Percentiles rank a stretch among this genome's conserved stretches.
Evolutionary conservation across 1,284 basidiomycete genomes (phyloP).

Genomic region (Ustilago vetiveriae): DNA sequence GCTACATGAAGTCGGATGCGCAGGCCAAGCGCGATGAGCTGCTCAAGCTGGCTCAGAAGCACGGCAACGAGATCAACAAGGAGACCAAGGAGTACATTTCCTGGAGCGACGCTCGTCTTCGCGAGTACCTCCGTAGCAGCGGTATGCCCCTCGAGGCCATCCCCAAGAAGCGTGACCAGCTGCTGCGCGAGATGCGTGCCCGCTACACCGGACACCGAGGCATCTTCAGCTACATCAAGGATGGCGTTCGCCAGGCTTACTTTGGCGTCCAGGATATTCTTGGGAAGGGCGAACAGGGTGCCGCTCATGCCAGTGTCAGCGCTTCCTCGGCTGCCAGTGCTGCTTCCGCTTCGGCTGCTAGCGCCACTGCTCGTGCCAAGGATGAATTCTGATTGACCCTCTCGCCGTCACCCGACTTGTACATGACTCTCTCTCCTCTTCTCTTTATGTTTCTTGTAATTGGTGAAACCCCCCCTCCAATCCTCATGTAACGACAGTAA

Average conservation of each 20-base stretch:
- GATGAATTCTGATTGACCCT: slow-evolving; percentile 39
- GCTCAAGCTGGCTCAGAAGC: slow-evolving; percentile 55
- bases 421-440: not conserved
- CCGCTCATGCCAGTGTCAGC: slow-evolving; percentile 46
- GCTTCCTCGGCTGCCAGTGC: slow-evolving; percentile 45
- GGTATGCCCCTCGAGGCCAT: slow-evolving; percentile 54
- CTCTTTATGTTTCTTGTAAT: too few species aligned
- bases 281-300: slow-evolving; percentile 55
- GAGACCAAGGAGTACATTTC: slow-evolving; percentile 56
- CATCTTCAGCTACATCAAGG: slow-evolving; percentile 56
- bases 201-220: slow-evolving; percentile 58
- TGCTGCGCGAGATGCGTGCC: slow-evolving; percentile 63
- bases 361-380: slow-evolving; percentile 42
- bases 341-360: slow-evolving; percentile 36
- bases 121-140: slow-evolving; percentile 54
- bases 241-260: slow-evolving; percentile 55
- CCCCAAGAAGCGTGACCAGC: slow-evolving; percentile 57
- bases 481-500: too few species aligned
- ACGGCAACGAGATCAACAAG: slow-evolving; percentile 43
- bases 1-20: slow-evolving; percentile 51
- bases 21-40: slow-evolving; percentile 61
- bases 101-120: slow-evolving; percentile 62
- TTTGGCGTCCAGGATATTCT: slow-evolving; percentile 55
- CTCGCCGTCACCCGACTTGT: too few species aligned
- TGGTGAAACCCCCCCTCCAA: too few species aligned